Base-by-base conservation (phyloP, 1,284 basidiomycete species). In the Hypsizygus ulmarius region DNA sequence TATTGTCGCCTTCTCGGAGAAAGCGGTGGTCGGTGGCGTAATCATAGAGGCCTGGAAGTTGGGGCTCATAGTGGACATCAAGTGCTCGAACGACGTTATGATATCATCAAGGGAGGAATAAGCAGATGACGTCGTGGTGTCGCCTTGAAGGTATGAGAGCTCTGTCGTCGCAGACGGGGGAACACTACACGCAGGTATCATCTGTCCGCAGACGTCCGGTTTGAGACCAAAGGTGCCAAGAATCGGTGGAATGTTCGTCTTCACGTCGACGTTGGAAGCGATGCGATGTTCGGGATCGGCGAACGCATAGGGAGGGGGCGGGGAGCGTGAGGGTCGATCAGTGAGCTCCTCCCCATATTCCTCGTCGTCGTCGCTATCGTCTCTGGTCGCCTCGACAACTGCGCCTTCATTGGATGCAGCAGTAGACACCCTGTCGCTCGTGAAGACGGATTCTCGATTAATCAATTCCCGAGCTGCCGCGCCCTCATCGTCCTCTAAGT, bases 31-130 rank as follows among this genome's bases (percentile, higher is more conserved):
- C 6, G 8, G 18, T 36, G 28, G 36, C 21, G 27, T 6, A 19
- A 36, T 40, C 10, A 28, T 15, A 18, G 30, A 38, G 6, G 40
- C 28, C 3, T 51, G 34, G 15, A 49, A 41, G 11, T 43, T 45
- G 27, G 53, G 53, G 18, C 43, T 37, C 54, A 58, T 49, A 1
- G 49, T 42, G 1, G 51, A 7, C 30, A 57, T 51, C 29, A 59
- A 34, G n/a, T 52, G 47, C 37, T 59, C 57, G 27, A 59, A 59
- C 2, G 57, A 59, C 16, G 36, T 41, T 2, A 59, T 49, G 38
- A 59, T 50, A 41, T 59, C 57, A 30, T 57, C 53, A 19, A 59
- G 42, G 16, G 45, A 45, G 19, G 50, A 50, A 34, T 54, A 49
- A 7, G 53, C 45, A 2, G 55, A 54, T 30, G 39, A 43, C 19